Evolutionary conservation across 352 stramenopile species (phyloP).

Genomic region (Globisporangium heterothallicum): DNA sequence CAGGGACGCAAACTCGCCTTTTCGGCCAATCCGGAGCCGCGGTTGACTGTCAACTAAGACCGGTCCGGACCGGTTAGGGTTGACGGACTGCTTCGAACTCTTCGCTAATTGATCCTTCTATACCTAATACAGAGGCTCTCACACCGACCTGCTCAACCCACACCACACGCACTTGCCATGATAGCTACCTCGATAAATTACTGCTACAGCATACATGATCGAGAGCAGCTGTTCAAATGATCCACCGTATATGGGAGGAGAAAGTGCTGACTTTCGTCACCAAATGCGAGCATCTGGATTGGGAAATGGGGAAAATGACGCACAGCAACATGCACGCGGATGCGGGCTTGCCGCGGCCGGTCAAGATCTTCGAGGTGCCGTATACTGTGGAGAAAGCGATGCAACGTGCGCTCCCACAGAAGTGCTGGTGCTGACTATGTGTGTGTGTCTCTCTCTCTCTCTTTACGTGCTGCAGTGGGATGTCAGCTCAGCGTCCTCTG

Average conservation of each 20-base stretch:
- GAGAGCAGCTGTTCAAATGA: no score
- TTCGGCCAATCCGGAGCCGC: constrained; percentile 4
- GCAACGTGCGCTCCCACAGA: not conserved
- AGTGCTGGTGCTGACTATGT: not conserved
- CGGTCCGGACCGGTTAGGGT: constrained; percentile 9
- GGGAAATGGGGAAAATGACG: not conserved
- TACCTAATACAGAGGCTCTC: no score
- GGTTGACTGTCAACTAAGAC: not conserved
- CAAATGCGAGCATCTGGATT: not conserved
- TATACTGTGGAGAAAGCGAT: not conserved
- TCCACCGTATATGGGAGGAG: not conserved
- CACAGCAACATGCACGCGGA: not conserved
- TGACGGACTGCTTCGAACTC: not conserved
- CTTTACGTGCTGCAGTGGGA: constrained; percentile 2
- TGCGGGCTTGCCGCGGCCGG: not conserved
- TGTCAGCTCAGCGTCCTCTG: not conserved
- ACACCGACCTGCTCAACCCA: no score
- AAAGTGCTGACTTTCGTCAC: no score
- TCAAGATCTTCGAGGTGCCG: constrained; percentile 12
- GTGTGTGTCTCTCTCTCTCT: not conserved
- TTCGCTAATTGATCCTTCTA: not conserved
- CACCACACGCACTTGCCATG: no score
- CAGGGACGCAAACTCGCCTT: not conserved
- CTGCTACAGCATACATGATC: no score
- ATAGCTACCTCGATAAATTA: no score